Evolutionary conservation across 164 flowering plant species (phyloP), one percentile per base, ranked within the genome.

Genomic region (Umbellularia californica): DNA sequence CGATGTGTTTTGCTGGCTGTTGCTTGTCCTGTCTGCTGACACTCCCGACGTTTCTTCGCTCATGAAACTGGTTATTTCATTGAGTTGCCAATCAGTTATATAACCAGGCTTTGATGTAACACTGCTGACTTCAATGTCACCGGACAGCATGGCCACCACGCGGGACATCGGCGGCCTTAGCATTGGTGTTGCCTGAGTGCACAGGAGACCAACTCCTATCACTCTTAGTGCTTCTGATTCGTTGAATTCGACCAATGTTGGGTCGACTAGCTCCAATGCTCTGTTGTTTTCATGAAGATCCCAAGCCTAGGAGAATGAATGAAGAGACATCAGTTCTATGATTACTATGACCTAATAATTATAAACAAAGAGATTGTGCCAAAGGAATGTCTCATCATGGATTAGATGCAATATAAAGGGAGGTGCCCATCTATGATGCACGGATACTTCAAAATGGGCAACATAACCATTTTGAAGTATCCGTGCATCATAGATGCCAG

Each of bases 181-280:
- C 58, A 58, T n/a, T 25, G 87, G 87, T 9, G 87, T 82, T 55
- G 90, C 79, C 72, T 87, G 90, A 65, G 83, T 87, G 84, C 90
- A 87, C 76, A 86, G 64, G 33, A 87, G 82, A 52, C 86, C 84
- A 15, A 87, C 79, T 72, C 86, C 80, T 68, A 86, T 76, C 70
- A 86, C 15, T n/a, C 85, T 77, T 1, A 68, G 52, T 1, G 80
- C 87, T 80, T 86, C 87, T 10, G 23, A 76, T 68, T 82, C 80
- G 17, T 83, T 47, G 52, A 79, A 82, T 20, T 72, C 80, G 3
- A 47, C 1, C 63, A 87, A 70, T 50, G 69, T 65, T 22, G 84
- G 77, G 77, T 87, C 90, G 23, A 86, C 82, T 63, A 87, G 50
- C 64, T 83, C 87, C 35, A 84, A 22, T 51, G 47, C 73, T 5